phyloP scores from a whole-genome alignment of 768 basidiomycete species.

The Auricularia sp. region DNA sequence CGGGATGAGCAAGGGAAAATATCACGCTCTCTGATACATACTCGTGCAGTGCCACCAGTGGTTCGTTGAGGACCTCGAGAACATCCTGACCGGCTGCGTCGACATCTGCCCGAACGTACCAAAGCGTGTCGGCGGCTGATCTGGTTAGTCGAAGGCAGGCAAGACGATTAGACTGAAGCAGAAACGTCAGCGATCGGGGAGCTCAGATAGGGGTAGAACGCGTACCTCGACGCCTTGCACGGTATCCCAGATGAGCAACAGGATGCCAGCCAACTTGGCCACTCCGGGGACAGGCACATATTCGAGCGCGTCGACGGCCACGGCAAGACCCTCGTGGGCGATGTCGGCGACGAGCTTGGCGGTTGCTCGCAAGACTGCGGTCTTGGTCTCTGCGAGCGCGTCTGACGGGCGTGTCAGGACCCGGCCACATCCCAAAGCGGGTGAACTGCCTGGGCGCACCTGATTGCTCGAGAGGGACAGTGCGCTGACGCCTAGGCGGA shows the following conservation, averaged over 20 bases:
- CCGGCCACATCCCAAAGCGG: neutral
- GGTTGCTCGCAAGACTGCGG: neutral
- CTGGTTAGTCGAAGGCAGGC: conserved; percentile 63
- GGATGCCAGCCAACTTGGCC: conserved; percentile 36
- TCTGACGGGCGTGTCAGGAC: neutral
- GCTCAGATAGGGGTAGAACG: conserved; percentile 4
- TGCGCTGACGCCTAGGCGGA: neutral
- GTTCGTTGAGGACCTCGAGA: conserved; percentile 37
- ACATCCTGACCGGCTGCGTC: conserved; percentile 45
- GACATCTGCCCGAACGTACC: conserved; percentile 55
- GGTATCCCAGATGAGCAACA: conserved; percentile 58
- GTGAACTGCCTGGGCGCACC: neutral
- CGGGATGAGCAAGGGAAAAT: neutral
- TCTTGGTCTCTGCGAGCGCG: neutral
- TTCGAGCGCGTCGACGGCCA: conserved; percentile 19
- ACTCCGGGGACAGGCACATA: conserved; percentile 51
- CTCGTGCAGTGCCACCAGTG: conserved; percentile 44
- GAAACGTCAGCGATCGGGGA: neutral
- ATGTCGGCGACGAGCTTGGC: neutral
- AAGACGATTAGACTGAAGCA: conserved; percentile 50
- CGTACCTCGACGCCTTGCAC: conserved; percentile 53
- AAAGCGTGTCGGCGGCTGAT: conserved; percentile 58
- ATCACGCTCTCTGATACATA: neutral
- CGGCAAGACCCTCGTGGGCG: neutral
- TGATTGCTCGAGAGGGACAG: neutral